Base-by-base conservation (phyloP, 2,329 filamentous ascomycete genomes). In the Ceratocystis lukuohia region DNA sequence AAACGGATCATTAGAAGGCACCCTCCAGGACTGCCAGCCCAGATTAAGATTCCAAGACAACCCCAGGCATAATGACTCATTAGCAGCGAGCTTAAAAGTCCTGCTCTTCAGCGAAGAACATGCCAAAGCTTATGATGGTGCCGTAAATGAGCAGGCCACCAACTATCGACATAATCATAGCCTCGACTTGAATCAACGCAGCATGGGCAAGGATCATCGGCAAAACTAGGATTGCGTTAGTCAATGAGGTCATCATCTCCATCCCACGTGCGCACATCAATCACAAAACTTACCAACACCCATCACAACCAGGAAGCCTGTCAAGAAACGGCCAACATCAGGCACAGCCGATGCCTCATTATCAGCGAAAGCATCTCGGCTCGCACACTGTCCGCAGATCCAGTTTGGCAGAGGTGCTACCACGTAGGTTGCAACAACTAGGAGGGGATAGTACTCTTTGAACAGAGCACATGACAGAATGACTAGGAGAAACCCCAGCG, bases 101-200 rank as follows among this genome's bases (percentile, higher is more conserved):
- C 74, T 96, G 89, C 75, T 97, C 91, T 77, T 97, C 92, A 75
- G 93, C 88, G 81, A 99, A 99, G 80, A 97, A 99, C 86, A 96
- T 89, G 70, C 89, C 88, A 77, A 99, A 99, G 78, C 89, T 94
- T 77, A 99, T 95, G 74, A 99, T 96, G 62, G 94, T 99, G 67
- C 91, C 90, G 77, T 99, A 99, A 75, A 99, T 99, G 74, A 99
- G 79, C 68, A 96, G 80, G 64, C 94, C 94, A 33, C 94, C 94
- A 64, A 93, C 78, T 71, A 99, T 88, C 64, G 89, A 95, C 94
- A 99, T 99, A 74, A 91, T 79, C 86, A 96, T 96, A 62, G 94
- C 94, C 64, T 90, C 86, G 67, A 88, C 76, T 69, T 85, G 79
- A 74, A 99, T 99, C 69, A 94, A 82, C 67, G 84, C 84, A 69